Conservation (phyloP, 1,284 basidiomycete genomes). For the Fomitiporia mediterranea region DNA sequence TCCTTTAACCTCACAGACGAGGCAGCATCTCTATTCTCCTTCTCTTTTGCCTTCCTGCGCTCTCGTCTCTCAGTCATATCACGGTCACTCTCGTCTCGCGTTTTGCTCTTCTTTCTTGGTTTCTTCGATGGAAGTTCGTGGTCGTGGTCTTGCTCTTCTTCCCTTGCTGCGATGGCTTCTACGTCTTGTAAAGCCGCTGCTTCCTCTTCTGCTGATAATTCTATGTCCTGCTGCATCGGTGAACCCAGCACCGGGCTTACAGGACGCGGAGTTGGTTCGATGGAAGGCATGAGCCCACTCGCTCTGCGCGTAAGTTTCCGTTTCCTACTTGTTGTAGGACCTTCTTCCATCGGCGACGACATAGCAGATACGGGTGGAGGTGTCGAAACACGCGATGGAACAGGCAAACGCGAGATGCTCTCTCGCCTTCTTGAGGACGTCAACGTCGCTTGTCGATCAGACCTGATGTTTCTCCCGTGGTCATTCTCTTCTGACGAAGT, state of each 20-base stretch:
- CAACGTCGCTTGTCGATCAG: not conserved
- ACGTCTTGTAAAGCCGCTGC: constrained; percentile 28
- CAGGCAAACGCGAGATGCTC: constrained; percentile 15
- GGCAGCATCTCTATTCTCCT: constrained; percentile 27
- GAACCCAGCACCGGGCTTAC: constrained; percentile 66
- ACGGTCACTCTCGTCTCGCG: constrained; percentile 33
- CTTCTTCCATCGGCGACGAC: constrained; percentile 26
- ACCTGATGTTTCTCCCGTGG: not conserved
- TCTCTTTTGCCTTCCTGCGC: constrained; percentile 27
- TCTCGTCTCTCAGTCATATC: constrained; percentile 28
- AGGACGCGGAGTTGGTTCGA: constrained; percentile 42
- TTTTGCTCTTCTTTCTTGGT: constrained; percentile 31
- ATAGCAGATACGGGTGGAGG: constrained; percentile 23
- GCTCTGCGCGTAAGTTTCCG: constrained; percentile 55
- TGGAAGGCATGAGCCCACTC: constrained; percentile 52
- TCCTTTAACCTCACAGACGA: constrained; percentile 50
- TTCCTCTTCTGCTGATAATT: constrained; percentile 54
- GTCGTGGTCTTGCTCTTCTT: constrained; percentile 34
- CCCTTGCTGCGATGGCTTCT: constrained; percentile 29
- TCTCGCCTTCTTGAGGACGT: constrained; percentile 11
- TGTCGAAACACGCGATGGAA: constrained; percentile 34
- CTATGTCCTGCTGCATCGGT: constrained; percentile 49
- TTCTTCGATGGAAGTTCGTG: constrained; percentile 34
- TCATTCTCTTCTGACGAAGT: constrained; percentile 14
- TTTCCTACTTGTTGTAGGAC: constrained; percentile 34